Percentiles rank a stretch among this genome's conserved stretches.
Conservation (phyloP, 2,329 filamentous ascomycete species). For the Akanthomyces lecanii region DNA sequence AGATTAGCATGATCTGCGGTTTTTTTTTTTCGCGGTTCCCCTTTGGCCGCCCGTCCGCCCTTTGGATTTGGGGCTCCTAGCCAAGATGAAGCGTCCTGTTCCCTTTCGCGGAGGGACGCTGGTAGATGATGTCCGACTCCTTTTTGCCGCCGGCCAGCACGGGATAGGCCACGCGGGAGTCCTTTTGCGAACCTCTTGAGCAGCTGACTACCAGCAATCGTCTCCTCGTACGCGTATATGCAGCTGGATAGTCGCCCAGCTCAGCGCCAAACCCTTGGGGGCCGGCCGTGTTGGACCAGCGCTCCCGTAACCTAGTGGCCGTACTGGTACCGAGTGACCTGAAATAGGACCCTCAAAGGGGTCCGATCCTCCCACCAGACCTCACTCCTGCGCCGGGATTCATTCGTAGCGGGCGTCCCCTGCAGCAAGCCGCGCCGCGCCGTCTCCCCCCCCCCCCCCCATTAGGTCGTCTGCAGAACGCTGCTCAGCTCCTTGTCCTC, state of each 20-base stretch:
- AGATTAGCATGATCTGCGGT: slow-evolving; percentile 11
- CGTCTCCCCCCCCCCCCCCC: not conserved
- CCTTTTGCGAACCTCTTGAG: too few species aligned
- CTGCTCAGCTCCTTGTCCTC: not conserved
- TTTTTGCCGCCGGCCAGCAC: too few species aligned
- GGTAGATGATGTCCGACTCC: too few species aligned
- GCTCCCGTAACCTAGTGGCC: too few species aligned
- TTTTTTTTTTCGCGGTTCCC: not conserved
- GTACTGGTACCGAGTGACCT: not conserved
- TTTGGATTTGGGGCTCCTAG: not conserved
- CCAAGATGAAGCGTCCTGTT: too few species aligned
- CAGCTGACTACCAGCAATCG: too few species aligned
- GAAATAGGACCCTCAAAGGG: not conserved
- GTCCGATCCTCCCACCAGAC: slow-evolving; percentile 7
- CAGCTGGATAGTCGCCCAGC: not conserved
- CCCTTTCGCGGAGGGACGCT: too few species aligned
- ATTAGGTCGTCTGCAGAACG: not conserved
- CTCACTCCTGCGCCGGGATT: slow-evolving; percentile 11
- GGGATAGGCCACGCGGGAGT: too few species aligned
- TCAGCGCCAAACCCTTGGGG: not conserved
- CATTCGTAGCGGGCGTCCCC: slow-evolving; percentile 3
- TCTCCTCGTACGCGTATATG: too few species aligned
- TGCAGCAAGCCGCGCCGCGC: not conserved
- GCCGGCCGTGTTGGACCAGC: not conserved
- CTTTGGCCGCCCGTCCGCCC: not conserved